Evolutionary conservation across 2,329 filamentous ascomycete genomes (phyloP), one percentile per base, ranked within the genome.

Genomic region (Penicillium sp.): DNA sequence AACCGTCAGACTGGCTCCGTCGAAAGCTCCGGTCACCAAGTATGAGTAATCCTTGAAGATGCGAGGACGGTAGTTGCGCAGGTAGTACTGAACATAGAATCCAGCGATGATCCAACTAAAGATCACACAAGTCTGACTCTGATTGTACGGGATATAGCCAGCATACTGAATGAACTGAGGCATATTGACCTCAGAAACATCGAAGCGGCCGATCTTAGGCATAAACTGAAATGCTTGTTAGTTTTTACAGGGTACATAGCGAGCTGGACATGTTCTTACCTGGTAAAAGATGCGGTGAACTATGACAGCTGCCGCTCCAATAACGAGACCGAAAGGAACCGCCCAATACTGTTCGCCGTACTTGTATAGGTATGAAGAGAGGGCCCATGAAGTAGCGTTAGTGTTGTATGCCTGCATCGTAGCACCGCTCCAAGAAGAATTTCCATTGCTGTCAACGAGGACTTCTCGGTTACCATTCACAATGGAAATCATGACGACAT

Each of bases 401-500:
- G 74, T 71, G 58, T 78, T 78, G 57, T 72, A 70, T 7, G 68
- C 65, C 65, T 86, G 84, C 25, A 85, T 73, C 0, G 73, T 79
- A 0, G 83, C 80, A 16, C 84, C 84, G 48, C 81, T 84, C 84
- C 84, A 86, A 4, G 81, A 77, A n/a, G 73, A 74, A 66, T 82
- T 80, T 26, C 84, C 84, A 54, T 83, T 74, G 6, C 75, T 73
- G 42, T 79, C 69, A 2, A 70, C 64, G 1, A 86, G 80, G 1
- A 85, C 73, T 0, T 78, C 82, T 22, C 79, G 78, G 57, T 86
- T 81, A 38, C 73, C 73, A 3, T 67, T 76, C 1, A 86, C 82
- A 42, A 86, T 84, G 13, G 79, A 80, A n/a, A 79, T 81, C 84
- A 86, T 86, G 54, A 86, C 78, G 14, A 77, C 82, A 57, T 85